Base-by-base conservation (phyloP, 441 rosid genomes). In the Arabidopsis lyrata region DNA sequence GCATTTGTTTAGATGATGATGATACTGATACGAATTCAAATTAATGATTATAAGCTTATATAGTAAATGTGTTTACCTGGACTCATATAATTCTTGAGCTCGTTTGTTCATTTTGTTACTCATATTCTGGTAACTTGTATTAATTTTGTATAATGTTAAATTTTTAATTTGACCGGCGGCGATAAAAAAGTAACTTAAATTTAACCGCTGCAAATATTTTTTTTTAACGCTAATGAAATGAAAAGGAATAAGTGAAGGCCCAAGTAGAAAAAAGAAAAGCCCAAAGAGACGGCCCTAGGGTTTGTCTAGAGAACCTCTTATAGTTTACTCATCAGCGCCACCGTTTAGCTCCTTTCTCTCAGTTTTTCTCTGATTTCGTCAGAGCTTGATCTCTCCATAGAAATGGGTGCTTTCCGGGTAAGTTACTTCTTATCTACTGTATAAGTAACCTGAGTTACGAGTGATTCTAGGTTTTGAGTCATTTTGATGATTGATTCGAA, bases 341-440 rank as follows among this genome's bases (percentile, higher is more conserved):
- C 73, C 41, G 56, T 48, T 16, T 6, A 47, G 61, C 38, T 39
- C 72, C 34, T 22, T 15, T 32, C 60, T 32, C 65, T 66, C 16
- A 3, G 32, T 60, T 5, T 63, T 67, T 34, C 34, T 31, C 27
- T 18, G 57, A 48, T 18, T 32, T 70, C 38, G 8, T 47, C 8
- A n/a, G 63, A 77, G 73, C 53, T 72, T 78, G 12, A 61, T 55
- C 74, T 54, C 70, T n/a, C 62, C 50, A 10, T 60, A 5, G 50
- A 76, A 75, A 80, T 86, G 76, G 82, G 70, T 27, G 78, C 81
- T 11, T 80, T 76, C 68, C 73, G 83, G 72, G 80, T 80, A 66
- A 72, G 80, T 61, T 54, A 2, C 0, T 60, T 65, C 63, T 3
- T 24, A 24, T 24, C 27, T 24, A 24, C 27, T 24, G 27, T 24